These are phyloP conservation scores for Lactuca sativa DNA, from an alignment of 129 eudicot species.

Conservation along the genomic window DNA sequence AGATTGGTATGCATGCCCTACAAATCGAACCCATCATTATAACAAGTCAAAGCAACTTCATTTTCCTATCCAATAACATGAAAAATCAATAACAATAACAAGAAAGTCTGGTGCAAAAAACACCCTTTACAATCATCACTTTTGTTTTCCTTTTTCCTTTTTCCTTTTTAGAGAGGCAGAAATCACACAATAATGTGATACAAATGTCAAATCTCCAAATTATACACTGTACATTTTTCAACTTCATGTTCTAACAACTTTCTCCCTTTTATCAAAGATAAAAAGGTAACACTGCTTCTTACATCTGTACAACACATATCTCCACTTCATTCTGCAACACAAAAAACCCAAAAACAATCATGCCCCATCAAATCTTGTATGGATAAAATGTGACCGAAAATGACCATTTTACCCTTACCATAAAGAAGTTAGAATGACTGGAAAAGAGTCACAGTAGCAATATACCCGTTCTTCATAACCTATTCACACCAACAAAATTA, in stretches of 20 bases:
- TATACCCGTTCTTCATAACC: constrained; percentile 96
- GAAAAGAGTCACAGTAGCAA: constrained; percentile 94
- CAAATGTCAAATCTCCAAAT: constrained; percentile 17
- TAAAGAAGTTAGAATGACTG: constrained; percentile 45
- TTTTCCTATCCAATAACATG: neutral
- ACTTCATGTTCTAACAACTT: neutral
- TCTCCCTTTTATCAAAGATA: neutral
- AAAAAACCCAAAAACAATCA: neutral
- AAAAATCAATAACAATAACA: neutral
- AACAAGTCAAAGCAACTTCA: neutral
- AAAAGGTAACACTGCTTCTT: neutral
- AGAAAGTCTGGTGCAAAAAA: constrained; percentile 23
- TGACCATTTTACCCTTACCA: constrained; percentile 14
- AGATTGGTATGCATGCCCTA: neutral
- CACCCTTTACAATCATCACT: constrained; percentile 31
- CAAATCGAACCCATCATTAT: neutral
- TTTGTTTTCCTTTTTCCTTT: constrained; percentile 1
- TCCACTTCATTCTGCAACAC: constrained; percentile 25
- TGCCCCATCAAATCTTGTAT: too few species aligned
- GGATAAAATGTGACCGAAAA: too few species aligned
- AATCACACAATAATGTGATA: constrained; percentile 1
- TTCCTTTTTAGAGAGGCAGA: neutral
- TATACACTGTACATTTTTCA: constrained; percentile 29
- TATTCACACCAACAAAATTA: constrained; percentile 25
- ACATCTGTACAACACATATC: constrained; percentile 28